Conservation (phyloP, 2,329 filamentous ascomycete species). For the Aspergillus spinulosporus region DNA sequence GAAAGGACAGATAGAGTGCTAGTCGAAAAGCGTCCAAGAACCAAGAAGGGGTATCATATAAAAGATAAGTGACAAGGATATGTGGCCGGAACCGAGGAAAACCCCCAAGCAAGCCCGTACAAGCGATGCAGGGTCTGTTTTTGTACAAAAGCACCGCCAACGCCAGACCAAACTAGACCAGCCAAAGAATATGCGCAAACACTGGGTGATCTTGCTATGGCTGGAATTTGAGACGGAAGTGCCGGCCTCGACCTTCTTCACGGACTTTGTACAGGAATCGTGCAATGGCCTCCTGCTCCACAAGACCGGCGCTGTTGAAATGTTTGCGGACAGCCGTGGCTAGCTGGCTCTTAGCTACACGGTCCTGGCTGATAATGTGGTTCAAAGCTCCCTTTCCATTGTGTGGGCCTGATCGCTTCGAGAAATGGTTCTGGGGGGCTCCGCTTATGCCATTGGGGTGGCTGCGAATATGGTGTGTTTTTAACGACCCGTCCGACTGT, state of each 20-base stretch:
- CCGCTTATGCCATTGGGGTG: conserved; percentile 16
- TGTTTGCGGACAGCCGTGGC: conserved; percentile 48
- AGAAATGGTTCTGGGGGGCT: conserved; percentile 1
- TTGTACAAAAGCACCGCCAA: not conserved
- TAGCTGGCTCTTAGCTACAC: conserved; percentile 45
- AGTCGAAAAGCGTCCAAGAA: conserved; percentile 16
- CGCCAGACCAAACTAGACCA: not conserved
- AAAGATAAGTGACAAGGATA: not conserved
- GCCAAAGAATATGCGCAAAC: not conserved
- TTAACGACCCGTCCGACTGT: conserved; percentile 16
- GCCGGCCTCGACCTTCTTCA: conserved; percentile 44
- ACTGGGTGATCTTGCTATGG: conserved; percentile 28
- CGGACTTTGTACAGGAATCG: conserved; percentile 51
- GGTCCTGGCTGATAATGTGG: conserved; percentile 38
- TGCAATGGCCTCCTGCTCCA: conserved; percentile 51
- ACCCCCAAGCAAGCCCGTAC: not conserved
- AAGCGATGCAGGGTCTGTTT: not conserved
- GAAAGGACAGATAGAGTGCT: not conserved
- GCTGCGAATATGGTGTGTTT: conserved; percentile 10
- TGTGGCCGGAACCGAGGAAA: not conserved
- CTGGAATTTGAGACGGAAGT: conserved; percentile 46
- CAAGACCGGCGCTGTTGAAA: conserved; percentile 49
- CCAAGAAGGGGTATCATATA: conserved; percentile 32
- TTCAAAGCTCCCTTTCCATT: conserved; percentile 25
- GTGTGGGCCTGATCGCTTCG: conserved; percentile 12